Conservation (phyloP, 495 filamentous ascomycete species). For the Lasiosphaeria hispida region DNA sequence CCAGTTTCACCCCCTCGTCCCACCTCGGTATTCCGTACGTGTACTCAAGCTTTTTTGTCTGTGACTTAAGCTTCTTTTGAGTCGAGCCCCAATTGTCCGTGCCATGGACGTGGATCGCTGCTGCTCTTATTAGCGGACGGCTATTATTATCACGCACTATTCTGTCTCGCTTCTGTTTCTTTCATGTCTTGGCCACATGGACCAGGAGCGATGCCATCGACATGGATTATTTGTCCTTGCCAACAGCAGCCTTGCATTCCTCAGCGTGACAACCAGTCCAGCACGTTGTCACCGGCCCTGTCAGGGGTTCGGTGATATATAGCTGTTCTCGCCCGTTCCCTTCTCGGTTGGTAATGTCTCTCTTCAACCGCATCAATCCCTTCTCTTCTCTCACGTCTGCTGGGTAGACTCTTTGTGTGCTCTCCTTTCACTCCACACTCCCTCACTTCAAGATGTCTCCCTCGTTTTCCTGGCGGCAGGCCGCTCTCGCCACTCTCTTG, state of each 20-base stretch:
- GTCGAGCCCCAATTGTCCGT: neutral
- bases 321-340: neutral
- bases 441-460: slow-evolving; percentile 13
- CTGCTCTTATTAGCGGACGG: neutral
- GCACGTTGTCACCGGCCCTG: neutral
- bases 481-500: slow-evolving; percentile 21
- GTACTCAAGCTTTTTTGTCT: no score
- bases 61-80: no score
- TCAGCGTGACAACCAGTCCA: neutral
- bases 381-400: slow-evolving; percentile 8
- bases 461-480: slow-evolving; percentile 21
- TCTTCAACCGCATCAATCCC: slow-evolving; percentile 2
- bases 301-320: neutral
- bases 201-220: neutral
- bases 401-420: slow-evolving; percentile 9
- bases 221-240: neutral
- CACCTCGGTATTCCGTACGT: no score
- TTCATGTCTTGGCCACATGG: neutral
- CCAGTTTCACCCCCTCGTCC: no score
- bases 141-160: neutral
- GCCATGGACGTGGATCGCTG: neutral
- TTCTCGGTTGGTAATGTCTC: neutral
- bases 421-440: slow-evolving; percentile 2
- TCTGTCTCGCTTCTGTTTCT: slow-evolving; percentile 11
- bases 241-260: no score